Conservation (phyloP, 2,329 filamentous ascomycete genomes). For the Zymoseptoria brevis region DNA sequence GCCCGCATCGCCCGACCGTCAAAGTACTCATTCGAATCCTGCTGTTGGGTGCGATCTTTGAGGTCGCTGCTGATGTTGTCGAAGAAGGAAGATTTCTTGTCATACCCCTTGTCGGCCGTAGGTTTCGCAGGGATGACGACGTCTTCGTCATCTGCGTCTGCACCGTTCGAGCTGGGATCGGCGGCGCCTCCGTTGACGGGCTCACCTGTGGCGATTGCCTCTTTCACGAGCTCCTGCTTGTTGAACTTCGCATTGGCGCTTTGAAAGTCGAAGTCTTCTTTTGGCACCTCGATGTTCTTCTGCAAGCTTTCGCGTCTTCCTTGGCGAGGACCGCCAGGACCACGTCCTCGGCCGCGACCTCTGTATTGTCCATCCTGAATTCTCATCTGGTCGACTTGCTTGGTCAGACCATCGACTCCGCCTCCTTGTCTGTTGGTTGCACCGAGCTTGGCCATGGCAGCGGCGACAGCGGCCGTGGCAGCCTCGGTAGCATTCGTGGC, state of each 20-base stretch:
- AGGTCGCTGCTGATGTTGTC: constrained; percentile 96
- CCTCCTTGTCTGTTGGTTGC: constrained; percentile 22
- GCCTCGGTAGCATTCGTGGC: constrained; percentile 56
- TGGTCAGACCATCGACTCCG: constrained; percentile 59
- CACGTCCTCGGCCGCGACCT: constrained; percentile 42
- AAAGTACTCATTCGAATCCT: constrained; percentile 48
- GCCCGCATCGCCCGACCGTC: constrained; percentile 81
- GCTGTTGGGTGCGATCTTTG: constrained; percentile 63
- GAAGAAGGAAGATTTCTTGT: constrained; percentile 87
- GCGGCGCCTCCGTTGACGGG: constrained; percentile 44
- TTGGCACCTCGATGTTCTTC: constrained; percentile 70
- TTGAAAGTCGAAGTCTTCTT: constrained; percentile 88
- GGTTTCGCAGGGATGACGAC: constrained; percentile 38
- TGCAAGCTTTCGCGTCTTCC: constrained; percentile 29
- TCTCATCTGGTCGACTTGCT: constrained; percentile 70
- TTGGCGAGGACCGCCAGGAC: constrained; percentile 34
- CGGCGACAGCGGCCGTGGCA: constrained; percentile 68
- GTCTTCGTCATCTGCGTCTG: constrained; percentile 29
- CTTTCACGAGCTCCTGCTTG: constrained; percentile 78
- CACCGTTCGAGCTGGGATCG: constrained; percentile 25
- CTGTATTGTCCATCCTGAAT: constrained; percentile 25
- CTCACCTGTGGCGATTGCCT: constrained; percentile 72
- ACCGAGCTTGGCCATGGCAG: constrained; percentile 68
- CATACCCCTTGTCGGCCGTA: constrained; percentile 55
- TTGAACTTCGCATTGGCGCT: constrained; percentile 81